Base-by-base conservation (phyloP, 345 rosid genomes). In the Anastatica hierochuntica region DNA sequence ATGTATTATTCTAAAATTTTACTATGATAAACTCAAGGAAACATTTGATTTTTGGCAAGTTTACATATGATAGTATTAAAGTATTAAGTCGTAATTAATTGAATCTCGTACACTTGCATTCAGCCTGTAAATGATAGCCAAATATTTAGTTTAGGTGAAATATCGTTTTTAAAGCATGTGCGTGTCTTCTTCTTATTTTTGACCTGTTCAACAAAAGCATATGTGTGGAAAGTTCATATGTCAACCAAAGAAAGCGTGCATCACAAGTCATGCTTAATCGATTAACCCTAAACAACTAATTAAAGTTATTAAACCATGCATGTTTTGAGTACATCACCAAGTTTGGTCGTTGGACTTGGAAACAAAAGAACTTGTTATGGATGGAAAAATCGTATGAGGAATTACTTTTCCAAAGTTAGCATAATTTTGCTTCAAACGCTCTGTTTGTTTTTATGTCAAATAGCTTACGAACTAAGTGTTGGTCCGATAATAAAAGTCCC, bases 181-280 rank as follows among this genome's bases (percentile, higher is more conserved):
- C n/a, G n/a, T 23, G 56, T 40, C 54, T 15, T 40, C n/a, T 16
- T 6, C 27, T 31, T 41, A 13, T 23, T 40, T 35, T 49, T 56
- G 58, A 64, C 63, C 45, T 41, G 2, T 64, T 64, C 57, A 64
- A 49, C 43, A 48, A 49, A 56, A 43, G 44, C 51, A 43, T 41
- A 35, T n/a, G n/a, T n/a, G n/a, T n/a, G n/a, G n/a, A n/a, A n/a
- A n/a, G n/a, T n/a, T n/a, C 37, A 18, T 40, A 0, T 15, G 49
- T 47, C 43, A 21, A 46, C 62, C 20, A 14, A 30, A 55, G 13
- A 41, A 55, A 64, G 14, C 49, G 38, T 31, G 31, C 21, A 31
- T 33, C 21, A 55, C 63, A 56, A 64, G 68, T 12, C n/a, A n/a
- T n/a, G n/a, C n/a, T n/a, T n/a, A n/a, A n/a, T n/a, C n/a, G n/a